phyloP scores from a whole-genome alignment of 1,284 basidiomycete genomes.

The Kwoniella shivajii region DNA sequence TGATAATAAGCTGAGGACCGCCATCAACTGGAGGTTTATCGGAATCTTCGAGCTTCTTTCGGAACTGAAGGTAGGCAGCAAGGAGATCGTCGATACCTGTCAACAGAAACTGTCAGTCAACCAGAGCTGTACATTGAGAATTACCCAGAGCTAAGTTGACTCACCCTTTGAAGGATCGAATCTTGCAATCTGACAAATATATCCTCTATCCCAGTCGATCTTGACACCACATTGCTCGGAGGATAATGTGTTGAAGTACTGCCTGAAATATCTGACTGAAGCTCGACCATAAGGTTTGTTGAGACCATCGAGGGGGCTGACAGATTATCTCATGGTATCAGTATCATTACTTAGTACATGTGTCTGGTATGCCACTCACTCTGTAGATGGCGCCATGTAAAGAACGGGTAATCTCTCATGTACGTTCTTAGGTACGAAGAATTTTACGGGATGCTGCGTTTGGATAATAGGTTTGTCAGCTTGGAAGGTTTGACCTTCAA shows the following conservation, averaged over 20 bases:
- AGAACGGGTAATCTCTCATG: constrained; percentile 56
- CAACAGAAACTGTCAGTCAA: neutral
- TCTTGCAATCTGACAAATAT: constrained; percentile 79
- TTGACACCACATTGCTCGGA: constrained; percentile 55
- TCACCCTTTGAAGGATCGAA: constrained; percentile 76
- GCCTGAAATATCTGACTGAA: constrained; percentile 42
- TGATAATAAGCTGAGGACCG: constrained; percentile 76
- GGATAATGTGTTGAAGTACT: constrained; percentile 43
- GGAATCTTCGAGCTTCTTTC: constrained; percentile 61
- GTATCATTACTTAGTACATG: neutral
- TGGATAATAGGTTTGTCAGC: constrained; percentile 1
- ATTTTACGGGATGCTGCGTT: constrained; percentile 75
- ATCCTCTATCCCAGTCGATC: constrained; percentile 72
- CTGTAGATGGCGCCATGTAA: constrained; percentile 52
- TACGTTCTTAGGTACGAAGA: constrained; percentile 82
- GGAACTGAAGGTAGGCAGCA: constrained; percentile 77
- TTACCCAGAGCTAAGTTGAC: neutral
- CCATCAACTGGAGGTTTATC: constrained; percentile 56
- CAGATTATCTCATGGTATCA: neutral
- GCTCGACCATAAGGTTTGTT: constrained; percentile 63
- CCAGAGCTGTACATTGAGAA: neutral
- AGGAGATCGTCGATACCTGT: constrained; percentile 47
- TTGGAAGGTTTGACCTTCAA: neutral
- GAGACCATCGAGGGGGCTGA: constrained; percentile 75
- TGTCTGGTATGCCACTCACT: constrained; percentile 25